A percentile compares a stretch with the other conserved stretches of the same genome.
phyloP scores from a whole-genome alignment of 1,284 basidiomycete genomes.

The Ceratobasidium papillatum region DNA sequence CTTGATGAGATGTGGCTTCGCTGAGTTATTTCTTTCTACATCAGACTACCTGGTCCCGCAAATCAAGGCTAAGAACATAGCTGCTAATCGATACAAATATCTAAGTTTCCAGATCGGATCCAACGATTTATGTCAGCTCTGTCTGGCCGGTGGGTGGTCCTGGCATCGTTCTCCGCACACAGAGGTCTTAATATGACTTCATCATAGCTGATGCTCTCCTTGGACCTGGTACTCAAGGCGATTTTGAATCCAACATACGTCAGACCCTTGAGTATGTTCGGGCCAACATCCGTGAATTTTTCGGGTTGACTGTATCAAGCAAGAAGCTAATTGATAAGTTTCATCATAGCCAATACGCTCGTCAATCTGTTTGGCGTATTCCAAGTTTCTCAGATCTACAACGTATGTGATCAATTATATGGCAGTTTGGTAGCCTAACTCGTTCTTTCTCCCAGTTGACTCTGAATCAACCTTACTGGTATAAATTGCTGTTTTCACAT shows the following conservation, averaged over 20 bases:
- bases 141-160: conserved; percentile 48
- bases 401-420: conserved; percentile 46
- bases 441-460: conserved; percentile 29
- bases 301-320: neutral
- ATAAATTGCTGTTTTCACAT: neutral
- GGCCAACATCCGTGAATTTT: conserved; percentile 50
- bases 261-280: conserved; percentile 51
- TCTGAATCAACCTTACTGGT: conserved; percentile 50
- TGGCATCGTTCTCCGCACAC: neutral
- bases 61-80: conserved; percentile 46
- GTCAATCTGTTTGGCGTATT: conserved; percentile 51
- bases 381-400: conserved; percentile 52
- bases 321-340: neutral
- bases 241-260: conserved; percentile 51
- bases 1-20: neutral
- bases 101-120: conserved; percentile 54
- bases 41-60: conserved; percentile 51
- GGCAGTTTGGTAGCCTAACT: neutral
- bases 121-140: conserved; percentile 55
- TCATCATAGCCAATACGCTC: conserved; percentile 35
- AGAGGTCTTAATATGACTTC: neutral
- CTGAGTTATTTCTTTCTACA: neutral
- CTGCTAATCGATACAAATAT: conserved; percentile 52
- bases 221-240: conserved; percentile 48
- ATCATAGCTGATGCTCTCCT: conserved; percentile 45